Evolutionary conservation across 2,329 filamentous ascomycete species (phyloP).

Genomic region (Fusarium chlamydosporum): DNA sequence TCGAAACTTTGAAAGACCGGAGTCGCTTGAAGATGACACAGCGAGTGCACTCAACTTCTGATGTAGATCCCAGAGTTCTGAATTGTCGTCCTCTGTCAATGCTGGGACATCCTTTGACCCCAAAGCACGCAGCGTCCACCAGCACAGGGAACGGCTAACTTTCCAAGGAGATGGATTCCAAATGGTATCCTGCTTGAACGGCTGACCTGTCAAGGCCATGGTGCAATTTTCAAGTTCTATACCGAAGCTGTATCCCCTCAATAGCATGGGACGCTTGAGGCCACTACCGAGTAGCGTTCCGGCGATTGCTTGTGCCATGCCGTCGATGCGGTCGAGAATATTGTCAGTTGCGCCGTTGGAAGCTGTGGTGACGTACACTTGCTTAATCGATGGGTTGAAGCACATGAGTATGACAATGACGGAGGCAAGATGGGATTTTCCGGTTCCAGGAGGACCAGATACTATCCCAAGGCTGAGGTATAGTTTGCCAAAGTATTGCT

Average conservation of each 20-base stretch:
- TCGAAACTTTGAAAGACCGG: neutral
- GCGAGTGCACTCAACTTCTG: neutral
- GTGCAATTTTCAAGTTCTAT: neutral
- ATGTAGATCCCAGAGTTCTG: neutral
- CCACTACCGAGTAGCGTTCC: rapidly evolving
- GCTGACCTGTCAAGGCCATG: rapidly evolving
- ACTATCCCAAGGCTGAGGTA: constrained; percentile 9
- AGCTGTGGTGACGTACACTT: neutral
- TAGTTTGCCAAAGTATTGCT: neutral
- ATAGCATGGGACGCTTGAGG: neutral
- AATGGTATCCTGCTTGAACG: neutral
- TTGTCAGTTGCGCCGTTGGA: constrained; percentile 7
- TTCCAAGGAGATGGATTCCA: constrained; percentile 1
- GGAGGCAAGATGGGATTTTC: neutral
- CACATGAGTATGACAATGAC: neutral
- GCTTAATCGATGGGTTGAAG: neutral
- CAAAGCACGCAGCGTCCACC: constrained; percentile 20
- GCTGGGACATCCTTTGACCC: neutral
- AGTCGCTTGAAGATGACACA: rapidly evolving
- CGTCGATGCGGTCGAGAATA: neutral
- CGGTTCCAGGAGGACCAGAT: constrained; percentile 2
- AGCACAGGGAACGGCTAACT: neutral
- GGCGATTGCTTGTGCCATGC: neutral
- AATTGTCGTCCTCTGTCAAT: neutral
- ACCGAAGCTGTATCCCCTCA: neutral